A percentile compares a stretch with the other conserved stretches of the same genome.
Evolutionary conservation across 495 filamentous ascomycete genomes (phyloP).

Genomic region (Trichoderma erinaceum): DNA sequence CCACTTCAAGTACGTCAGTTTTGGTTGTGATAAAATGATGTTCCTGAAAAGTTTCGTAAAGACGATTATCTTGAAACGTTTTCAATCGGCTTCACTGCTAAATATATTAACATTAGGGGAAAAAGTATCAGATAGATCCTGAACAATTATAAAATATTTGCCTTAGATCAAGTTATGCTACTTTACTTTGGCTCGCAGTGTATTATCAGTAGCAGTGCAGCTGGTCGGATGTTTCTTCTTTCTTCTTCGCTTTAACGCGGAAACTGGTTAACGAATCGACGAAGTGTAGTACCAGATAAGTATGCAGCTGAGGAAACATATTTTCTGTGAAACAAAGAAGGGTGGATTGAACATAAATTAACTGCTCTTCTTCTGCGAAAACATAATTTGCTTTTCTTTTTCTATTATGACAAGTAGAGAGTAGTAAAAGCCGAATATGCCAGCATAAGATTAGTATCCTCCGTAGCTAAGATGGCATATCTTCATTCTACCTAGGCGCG

Average conservation of each 20-base stretch:
- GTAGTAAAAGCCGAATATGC: too few species aligned
- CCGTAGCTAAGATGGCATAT: too few species aligned
- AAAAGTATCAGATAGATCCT: too few species aligned
- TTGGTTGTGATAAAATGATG: background rate
- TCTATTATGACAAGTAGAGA: too few species aligned
- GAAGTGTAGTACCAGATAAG: background rate
- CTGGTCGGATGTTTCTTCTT: background rate
- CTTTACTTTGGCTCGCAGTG: background rate
- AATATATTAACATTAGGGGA: too few species aligned
- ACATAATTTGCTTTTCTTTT: too few species aligned
- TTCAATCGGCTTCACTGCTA: background rate
- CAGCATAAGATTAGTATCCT: too few species aligned
- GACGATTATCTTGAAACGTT: background rate
- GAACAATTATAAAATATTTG: conserved; percentile 15
- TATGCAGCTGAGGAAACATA: background rate
- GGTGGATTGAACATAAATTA: too few species aligned
- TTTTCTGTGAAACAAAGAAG: too few species aligned
- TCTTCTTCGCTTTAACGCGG: background rate
- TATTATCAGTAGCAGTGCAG: background rate
- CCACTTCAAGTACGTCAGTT: conserved; percentile 14
- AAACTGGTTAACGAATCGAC: background rate
- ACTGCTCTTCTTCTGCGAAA: too few species aligned
- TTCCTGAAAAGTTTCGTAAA: background rate
- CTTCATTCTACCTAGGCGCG: background rate
- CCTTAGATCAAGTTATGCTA: conserved; percentile 9